Evolutionary conservation across 768 basidiomycete genomes (phyloP).

Genomic region (Mycena epipterygia): DNA sequence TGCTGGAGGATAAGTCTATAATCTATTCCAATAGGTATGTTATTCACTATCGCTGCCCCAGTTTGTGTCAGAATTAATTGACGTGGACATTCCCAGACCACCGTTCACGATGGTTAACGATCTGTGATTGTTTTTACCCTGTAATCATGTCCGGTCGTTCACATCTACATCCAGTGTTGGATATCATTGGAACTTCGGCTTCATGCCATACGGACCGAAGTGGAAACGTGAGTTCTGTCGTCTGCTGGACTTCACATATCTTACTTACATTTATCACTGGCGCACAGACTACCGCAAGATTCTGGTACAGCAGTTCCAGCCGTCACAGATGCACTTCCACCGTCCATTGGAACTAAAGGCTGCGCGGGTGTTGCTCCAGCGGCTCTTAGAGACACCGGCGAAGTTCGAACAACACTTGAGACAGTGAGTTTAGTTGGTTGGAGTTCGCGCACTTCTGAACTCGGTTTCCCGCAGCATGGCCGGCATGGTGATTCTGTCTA

Average conservation of each 20-base stretch:
- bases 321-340: conserved; percentile 16
- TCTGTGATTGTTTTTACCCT: background rate
- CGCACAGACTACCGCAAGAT: conserved; percentile 15
- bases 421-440: conserved; percentile 24
- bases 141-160: background rate
- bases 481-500: conserved; percentile 39
- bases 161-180: conserved; percentile 4
- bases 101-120: conserved; percentile 26
- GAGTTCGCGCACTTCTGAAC: too few species aligned
- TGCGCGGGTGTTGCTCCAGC: conserved; percentile 14
- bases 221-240: conserved; percentile 6
- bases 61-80: too few species aligned
- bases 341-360: conserved; percentile 22
- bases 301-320: conserved; percentile 30
- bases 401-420: conserved; percentile 30
- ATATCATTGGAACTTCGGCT: background rate
- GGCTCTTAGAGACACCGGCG: conserved; percentile 22
- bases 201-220: conserved; percentile 16
- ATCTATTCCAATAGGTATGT: conserved; percentile 25
- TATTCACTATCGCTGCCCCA: too few species aligned
- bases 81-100: background rate
- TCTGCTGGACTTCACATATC: background rate
- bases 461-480: conserved; percentile 27
- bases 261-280: background rate
- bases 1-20: conserved; percentile 14